These are phyloP conservation scores for Aureobasidium pullulans DNA, from an alignment of 2,329 filamentous ascomycete genomes.

Conservation along the genomic window DNA sequence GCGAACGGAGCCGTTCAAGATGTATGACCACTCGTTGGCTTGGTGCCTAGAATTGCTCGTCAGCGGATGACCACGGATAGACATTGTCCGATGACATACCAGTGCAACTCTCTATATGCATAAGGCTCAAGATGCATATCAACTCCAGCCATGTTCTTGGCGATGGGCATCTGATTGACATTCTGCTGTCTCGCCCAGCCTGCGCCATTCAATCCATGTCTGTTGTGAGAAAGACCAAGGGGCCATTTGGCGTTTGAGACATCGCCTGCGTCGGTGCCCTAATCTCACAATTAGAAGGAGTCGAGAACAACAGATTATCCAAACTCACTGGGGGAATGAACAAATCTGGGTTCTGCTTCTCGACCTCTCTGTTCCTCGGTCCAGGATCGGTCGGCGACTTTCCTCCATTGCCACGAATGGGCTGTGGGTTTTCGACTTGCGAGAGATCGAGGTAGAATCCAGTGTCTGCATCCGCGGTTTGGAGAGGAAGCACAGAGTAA, in stretches of 20 bases:
- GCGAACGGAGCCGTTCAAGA: conserved; percentile 26
- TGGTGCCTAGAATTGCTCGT: conserved; percentile 14
- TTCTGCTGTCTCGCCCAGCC: conserved; percentile 38
- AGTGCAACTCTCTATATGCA: conserved; percentile 29
- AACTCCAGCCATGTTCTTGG: conserved; percentile 36
- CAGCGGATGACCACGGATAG: background rate
- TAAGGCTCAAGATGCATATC: conserved; percentile 34
- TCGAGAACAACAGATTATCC: background rate
- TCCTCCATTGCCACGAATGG: conserved; percentile 29
- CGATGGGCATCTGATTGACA: conserved; percentile 30
- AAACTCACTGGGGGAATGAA: conserved; percentile 24
- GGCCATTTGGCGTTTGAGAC: conserved; percentile 36
- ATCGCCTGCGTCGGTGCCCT: conserved; percentile 33
- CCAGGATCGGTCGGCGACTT: conserved; percentile 34
- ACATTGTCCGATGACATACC: conserved; percentile 14
- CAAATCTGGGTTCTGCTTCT: conserved; percentile 34
- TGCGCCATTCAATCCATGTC: conserved; percentile 32
- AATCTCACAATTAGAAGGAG: conserved; percentile 5
- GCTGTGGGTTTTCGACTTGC: conserved; percentile 34
- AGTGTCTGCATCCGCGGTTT: conserved; percentile 30
- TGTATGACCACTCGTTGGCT: conserved; percentile 26
- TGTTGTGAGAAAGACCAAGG: conserved; percentile 34
- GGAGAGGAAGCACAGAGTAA: conserved; percentile 31
- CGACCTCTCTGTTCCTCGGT: conserved; percentile 28
- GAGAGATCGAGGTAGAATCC: conserved; percentile 34